Evolutionary conservation across 495 filamentous ascomycete genomes (phyloP), one percentile per base, ranked within the genome.

Genomic region (Penicillium coffeae): DNA sequence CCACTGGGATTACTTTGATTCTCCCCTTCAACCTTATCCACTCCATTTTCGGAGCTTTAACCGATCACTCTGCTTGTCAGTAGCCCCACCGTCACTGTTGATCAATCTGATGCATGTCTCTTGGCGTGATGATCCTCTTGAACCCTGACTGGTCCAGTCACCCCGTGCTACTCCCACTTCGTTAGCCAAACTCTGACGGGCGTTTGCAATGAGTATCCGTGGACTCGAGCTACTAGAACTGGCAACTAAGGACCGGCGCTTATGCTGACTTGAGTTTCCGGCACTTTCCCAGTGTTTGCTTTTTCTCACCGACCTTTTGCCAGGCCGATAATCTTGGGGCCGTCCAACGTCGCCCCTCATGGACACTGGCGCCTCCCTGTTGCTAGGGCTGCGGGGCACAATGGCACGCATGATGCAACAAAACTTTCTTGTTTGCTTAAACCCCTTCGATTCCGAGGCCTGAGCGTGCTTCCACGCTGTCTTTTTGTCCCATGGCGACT

Each of bases 91-190:
- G 13, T 30, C 16, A 14, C 21, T 38, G 54, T 47, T 47, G 60
- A 63, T 60, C 56, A 55, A 58, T 63, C 43, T 58, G 54, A 63
- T 63, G 54, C 47, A 60, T 63, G 21, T 38, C 41, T 32, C 60
- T 60, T 58, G 51, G 54, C 56, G 21, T 16, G 54, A 19, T 47
- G 49, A 60, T 51, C 48, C 41, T 35, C 0, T 2, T 16, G 22
- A 15, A 1, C 20, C 14, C 19, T 6, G 41, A 33, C 43, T 36
- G n/a, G n/a, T n/a, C n/a, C n/a, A n/a, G 45, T 44, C 34, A 27
- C 27, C 21, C 14, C 25, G n/a, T n/a, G n/a, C n/a, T n/a, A n/a
- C n/a, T n/a, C n/a, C n/a, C n/a, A n/a, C n/a, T n/a, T n/a, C n/a
- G n/a, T n/a, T n/a, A n/a, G n/a, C n/a, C n/a, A 45, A 12, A 45